These are phyloP conservation scores for Phenoliferia sp. DNA, from an alignment of 1,284 basidiomycete genomes.

Conservation along the genomic window DNA sequence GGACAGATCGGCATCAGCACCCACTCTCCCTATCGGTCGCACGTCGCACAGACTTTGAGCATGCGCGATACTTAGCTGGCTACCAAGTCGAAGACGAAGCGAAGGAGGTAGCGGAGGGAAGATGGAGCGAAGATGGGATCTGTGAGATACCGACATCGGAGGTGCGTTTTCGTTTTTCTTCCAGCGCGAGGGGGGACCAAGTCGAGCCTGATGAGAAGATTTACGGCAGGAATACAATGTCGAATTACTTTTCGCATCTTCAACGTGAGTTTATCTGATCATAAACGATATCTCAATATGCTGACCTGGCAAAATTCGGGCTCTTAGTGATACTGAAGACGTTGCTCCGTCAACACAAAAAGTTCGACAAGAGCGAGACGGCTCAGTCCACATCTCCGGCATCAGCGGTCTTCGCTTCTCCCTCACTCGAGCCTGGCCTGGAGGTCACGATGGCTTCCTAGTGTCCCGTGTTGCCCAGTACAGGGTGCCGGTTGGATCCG, in stretches of 20 bases:
- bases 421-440: constrained; percentile 17
- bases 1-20: constrained; percentile 6
- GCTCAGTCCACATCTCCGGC: constrained; percentile 9
- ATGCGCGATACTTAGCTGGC: constrained; percentile 28
- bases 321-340: not conserved
- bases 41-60: constrained; percentile 32
- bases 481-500: constrained; percentile 16
- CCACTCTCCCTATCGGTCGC: constrained; percentile 15
- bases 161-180: constrained; percentile 21
- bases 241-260: constrained; percentile 33
- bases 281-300: not conserved
- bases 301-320: not conserved
- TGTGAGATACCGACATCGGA: constrained; percentile 28
- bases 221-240: constrained; percentile 24
- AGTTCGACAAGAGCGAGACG: constrained; percentile 1
- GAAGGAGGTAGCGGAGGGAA: constrained; percentile 19
- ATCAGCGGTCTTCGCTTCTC: constrained; percentile 32
- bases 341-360: not conserved
- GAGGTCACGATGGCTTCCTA: constrained; percentile 22
- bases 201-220: not conserved
- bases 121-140: constrained; percentile 26
- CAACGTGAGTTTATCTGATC: constrained; percentile 14
- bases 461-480: constrained; percentile 28
- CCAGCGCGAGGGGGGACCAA: not conserved
- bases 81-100: constrained; percentile 13